Base-by-base conservation (phyloP, 345 rosid species). In the Turritis glabra region DNA sequence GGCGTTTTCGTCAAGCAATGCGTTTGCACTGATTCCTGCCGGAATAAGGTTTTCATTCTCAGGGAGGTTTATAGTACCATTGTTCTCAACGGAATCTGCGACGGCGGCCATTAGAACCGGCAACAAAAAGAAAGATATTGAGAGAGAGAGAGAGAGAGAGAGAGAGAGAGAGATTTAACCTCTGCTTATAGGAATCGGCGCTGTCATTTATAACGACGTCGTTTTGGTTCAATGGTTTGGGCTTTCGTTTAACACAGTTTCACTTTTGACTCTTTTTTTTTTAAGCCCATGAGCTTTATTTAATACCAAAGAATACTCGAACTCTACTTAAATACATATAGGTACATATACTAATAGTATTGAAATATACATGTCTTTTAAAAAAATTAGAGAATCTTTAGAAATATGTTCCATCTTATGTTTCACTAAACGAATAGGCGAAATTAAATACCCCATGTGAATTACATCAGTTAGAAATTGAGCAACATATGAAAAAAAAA, bases 101-200 rank as follows among this genome's bases (percentile, higher is more conserved):
- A 71, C 76, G 80, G 76, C 72, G 47, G 77, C 55, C 77, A 71
- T 77, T 37, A 38, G 21, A 71, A 71, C 76, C 77, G 73, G 67
- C 48, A 8, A 70, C 9, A 0, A 19, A 18, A 25, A 44, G 10
- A 18, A 25, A 46, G n/a, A n/a, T n/a, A n/a, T n/a, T n/a, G n/a
- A n/a, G n/a, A n/a, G n/a, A n/a, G n/a, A n/a, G n/a, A 18, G 53
- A 61, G 18, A 25, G 23, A 19, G 8, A 62, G 13, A 32, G 46
- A 35, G 64, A 47, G 9, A 62, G 8, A 43, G 15, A 19, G 33
- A 62, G 52, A 63, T 55, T 70, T 70, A 64, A 71, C 72, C 71
- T 70, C 37, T 19, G 43, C 19, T 59, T 40, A 17, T 58, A 57
- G 3, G 8, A 62, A 65, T 56, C 51, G 57, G 15, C 23, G 72